phyloP scores from a whole-genome alignment of 371 early-diverging fungal species.

The Rhizopus delemar region DNA sequence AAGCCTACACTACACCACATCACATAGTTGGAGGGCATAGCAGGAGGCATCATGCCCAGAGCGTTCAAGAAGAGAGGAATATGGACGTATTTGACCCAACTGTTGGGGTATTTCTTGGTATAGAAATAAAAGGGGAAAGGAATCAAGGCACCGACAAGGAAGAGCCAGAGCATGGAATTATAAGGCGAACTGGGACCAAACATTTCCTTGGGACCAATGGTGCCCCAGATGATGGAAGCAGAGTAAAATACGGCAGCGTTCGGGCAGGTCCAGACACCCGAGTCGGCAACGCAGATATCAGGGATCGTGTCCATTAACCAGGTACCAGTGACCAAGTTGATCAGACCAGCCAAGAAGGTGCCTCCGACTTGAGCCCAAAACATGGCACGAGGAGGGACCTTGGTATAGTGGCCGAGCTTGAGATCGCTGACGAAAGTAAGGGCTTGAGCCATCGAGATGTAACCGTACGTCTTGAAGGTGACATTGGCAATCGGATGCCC shows the following conservation, averaged over 20 bases:
- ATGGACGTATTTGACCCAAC: conserved; percentile 64
- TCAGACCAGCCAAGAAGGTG: conserved; percentile 58
- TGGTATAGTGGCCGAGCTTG: conserved; percentile 70
- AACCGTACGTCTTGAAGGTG: conserved; percentile 70
- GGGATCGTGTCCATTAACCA: conserved; percentile 63
- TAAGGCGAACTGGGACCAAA: conserved; percentile 67
- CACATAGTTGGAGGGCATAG: conserved; percentile 55
- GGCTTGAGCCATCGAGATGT: conserved; percentile 63
- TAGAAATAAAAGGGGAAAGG: conserved; percentile 64
- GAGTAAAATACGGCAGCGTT: conserved; percentile 62
- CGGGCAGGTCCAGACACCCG: conserved; percentile 63
- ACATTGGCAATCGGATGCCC: conserved; percentile 67
- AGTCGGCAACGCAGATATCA: conserved; percentile 56
- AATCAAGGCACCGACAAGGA: conserved; percentile 64
- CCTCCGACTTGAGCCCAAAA: conserved; percentile 62
- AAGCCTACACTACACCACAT: conserved; percentile 68
- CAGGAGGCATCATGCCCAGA: conserved; percentile 73
- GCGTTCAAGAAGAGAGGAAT: conserved; percentile 66
- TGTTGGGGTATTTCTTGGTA: conserved; percentile 49
- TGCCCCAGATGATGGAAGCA: conserved; percentile 75
- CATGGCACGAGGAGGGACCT: conserved; percentile 73
- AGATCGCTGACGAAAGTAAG: conserved; percentile 62
- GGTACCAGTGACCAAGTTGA: conserved; percentile 63
- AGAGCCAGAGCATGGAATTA: conserved; percentile 55
- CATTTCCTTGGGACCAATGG: conserved; percentile 70